Conservation (phyloP, 169 alveolate genomes). For the Miamiensis avidus region DNA sequence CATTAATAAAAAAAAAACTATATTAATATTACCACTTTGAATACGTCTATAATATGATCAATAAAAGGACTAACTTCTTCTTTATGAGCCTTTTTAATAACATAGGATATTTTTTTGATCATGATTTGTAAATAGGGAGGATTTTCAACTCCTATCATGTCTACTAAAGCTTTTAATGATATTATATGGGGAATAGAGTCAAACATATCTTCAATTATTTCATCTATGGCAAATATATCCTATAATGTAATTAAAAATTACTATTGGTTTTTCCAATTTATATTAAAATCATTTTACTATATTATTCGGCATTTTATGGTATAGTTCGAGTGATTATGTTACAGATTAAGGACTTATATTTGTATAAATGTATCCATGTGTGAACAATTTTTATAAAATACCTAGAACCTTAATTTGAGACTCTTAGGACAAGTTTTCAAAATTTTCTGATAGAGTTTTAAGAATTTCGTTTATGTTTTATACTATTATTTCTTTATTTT, state of each 20-base stretch:
- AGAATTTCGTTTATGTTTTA: constrained; percentile 13
- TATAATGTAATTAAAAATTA: not conserved
- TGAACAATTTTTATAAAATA: not conserved
- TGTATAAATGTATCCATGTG: not conserved
- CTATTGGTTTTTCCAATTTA: not conserved
- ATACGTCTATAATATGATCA: constrained; percentile 18
- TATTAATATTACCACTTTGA: constrained; percentile 14
- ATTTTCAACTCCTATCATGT: constrained; percentile 1
- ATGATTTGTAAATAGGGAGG: constrained; percentile 22
- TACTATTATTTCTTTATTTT: not conserved
- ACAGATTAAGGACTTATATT: constrained; percentile 16
- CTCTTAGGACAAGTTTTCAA: not conserved
- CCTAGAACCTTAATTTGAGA: not conserved
- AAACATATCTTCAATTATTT: constrained; percentile 19
- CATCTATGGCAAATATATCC: constrained; percentile 17
- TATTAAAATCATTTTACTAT: constrained; percentile 1
- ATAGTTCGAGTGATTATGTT: not conserved
- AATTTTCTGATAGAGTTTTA: not conserved
- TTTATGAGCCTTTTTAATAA: constrained; percentile 15
- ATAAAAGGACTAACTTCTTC: constrained; percentile 19
- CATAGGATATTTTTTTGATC: constrained; percentile 15
- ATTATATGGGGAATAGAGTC: constrained; percentile 19
- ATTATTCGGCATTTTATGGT: constrained; percentile 15
- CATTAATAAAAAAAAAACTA: not conserved
- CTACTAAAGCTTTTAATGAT: constrained; percentile 17